Evolutionary conservation across 1,139 yeast genomes (phyloP), one percentile per base, ranked within the genome.

Genomic region (Casaregolazyma lundiana): DNA sequence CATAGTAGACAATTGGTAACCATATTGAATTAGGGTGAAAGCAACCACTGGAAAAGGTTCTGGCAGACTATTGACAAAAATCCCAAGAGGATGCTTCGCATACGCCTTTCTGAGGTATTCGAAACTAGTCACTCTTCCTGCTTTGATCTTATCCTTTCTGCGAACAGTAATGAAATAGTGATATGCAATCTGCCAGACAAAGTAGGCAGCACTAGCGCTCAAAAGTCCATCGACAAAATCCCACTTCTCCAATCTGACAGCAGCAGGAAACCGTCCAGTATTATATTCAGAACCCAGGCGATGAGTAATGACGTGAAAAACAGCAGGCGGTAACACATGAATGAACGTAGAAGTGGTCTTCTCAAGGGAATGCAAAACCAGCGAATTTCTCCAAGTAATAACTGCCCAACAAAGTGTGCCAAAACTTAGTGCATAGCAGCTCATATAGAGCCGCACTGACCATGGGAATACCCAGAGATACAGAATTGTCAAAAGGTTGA

Each of bases 401-500:
- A 92, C 96, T 0, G 97, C 97, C 77, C 88, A 90, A 7, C 96
- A 78, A 46, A 92, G 68, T 0, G 97, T 87, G 1, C 97, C 97
- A 70, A 84, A 81, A 1, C 95, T 77, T 50, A 92, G 77, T 11
- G 96, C 84, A 66, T 87, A 90, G 55, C 94, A 89, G 7, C 92
- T 76, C 20, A 87, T 78, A 65, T 84, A 90, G 36, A 92, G 69
- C 48, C 81, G 75, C 38, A 74, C 73, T 1, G 95, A 86, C 38
- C 72, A 61, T 0, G 98, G 97, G 53, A 82, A 79, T 5, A 80
- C 71, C 97, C 97, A 92, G 36, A 92, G 75, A 60, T 78, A 92
- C 1, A 80, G 53, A 60, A 90, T 62, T 39, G 86, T 68, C 50
- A 92, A 68, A 22, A 78, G 57, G 59, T 92, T 92, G 42, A 87